A percentile compares a stretch with the other conserved stretches of the same genome.
phyloP scores from a whole-genome alignment of 768 basidiomycete genomes.

The Boletus vermiculosoides region DNA sequence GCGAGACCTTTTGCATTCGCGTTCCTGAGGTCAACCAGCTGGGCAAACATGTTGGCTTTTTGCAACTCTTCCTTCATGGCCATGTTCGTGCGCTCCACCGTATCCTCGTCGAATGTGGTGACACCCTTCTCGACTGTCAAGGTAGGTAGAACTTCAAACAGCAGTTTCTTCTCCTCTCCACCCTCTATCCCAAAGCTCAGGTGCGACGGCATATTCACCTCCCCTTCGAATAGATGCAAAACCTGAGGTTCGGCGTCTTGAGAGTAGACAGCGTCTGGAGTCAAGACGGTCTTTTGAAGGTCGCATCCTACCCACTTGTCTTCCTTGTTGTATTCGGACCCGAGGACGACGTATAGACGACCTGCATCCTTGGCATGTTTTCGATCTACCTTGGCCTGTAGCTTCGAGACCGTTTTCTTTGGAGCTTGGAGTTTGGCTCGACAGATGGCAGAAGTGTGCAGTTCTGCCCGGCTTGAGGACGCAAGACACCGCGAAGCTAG shows the following conservation, averaged over 20 bases:
- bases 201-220: constrained; percentile 48
- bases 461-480: constrained; percentile 39
- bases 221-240: constrained; percentile 34
- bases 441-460: constrained; percentile 51
- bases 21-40: constrained; percentile 80
- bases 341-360: constrained; percentile 70
- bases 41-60: constrained; percentile 59
- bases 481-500: constrained; percentile 41
- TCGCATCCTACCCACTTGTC: constrained; percentile 65
- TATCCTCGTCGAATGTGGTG: constrained; percentile 17
- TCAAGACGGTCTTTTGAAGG: constrained; percentile 62
- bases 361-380: constrained; percentile 38
- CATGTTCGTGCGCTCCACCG: constrained; percentile 21
- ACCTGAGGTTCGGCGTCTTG: constrained; percentile 23
- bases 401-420: constrained; percentile 43
- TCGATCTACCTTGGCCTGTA: constrained; percentile 45
- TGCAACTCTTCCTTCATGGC: constrained; percentile 36
- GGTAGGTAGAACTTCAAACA: constrained; percentile 68
- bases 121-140: constrained; percentile 41
- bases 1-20: constrained; percentile 85
- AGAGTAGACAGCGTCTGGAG: constrained; percentile 45
- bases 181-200: constrained; percentile 65
- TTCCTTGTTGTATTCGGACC: constrained; percentile 63
- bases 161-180: constrained; percentile 49
- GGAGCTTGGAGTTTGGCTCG: constrained; percentile 37